phyloP scores from a whole-genome alignment of 805 yeast genomes.

The Wickerhamomyces sydowiorum region DNA sequence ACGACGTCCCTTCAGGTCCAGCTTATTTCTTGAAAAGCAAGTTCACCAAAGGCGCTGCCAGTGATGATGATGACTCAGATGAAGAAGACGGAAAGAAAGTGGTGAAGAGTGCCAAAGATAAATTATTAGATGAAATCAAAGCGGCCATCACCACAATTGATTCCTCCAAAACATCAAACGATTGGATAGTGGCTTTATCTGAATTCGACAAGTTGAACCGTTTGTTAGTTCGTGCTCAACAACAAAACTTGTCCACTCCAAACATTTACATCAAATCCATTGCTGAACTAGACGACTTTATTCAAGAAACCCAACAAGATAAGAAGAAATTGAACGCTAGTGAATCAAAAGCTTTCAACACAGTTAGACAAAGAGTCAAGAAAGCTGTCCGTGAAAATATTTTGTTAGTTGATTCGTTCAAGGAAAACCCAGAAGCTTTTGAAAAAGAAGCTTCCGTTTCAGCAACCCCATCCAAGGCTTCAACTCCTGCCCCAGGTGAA shows the following conservation, averaged over 20 bases:
- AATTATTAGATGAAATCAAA: constrained; percentile 82
- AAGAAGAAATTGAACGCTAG: constrained; percentile 75
- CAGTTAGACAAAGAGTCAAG: constrained; percentile 81
- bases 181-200: constrained; percentile 69
- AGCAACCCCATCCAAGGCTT: constrained; percentile 8
- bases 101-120: constrained; percentile 91
- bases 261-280: constrained; percentile 61
- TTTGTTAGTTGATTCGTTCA: constrained; percentile 50
- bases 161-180: constrained; percentile 59
- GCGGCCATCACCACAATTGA: constrained; percentile 61
- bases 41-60: constrained; percentile 28
- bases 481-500: constrained; percentile 23
- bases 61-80: constrained; percentile 44
- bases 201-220: constrained; percentile 79
- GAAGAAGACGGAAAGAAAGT: constrained; percentile 72
- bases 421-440: constrained; percentile 69
- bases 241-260: constrained; percentile 75
- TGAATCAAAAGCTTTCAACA: constrained; percentile 81
- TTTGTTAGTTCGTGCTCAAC: constrained; percentile 59
- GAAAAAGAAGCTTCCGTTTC: constrained; percentile 40
- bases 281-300: constrained; percentile 65
- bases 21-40: constrained; percentile 37
- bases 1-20: constrained; percentile 38
- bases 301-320: constrained; percentile 44
- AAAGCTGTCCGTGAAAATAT: constrained; percentile 71